Base-by-base conservation (phyloP, 2,329 filamentous ascomycete genomes). In the Kalmusia sp. region DNA sequence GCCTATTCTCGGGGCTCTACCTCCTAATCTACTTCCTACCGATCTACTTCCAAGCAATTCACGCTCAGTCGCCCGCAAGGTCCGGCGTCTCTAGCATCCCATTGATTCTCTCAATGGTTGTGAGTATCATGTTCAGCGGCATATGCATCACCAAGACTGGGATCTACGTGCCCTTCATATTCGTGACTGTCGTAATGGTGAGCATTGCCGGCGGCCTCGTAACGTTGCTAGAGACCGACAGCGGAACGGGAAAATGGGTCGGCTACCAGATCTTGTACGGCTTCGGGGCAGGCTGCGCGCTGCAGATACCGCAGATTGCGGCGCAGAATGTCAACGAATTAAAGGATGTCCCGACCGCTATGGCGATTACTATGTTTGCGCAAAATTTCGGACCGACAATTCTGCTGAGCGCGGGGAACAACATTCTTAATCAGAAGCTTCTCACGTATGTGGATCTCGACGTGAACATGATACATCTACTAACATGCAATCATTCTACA, bases 251-350 rank as follows among this genome's bases (percentile, higher is more conserved):
- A 1, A 60, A 72, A 31, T 80, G 77, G 78, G 76, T 80, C 21
- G 80, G 79, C 9, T 82, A 77, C 58, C 78, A 81, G 50, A 69
- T 76, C 14, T 43, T 82, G 0, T 43, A 68, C 7, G 80, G 80
- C 4, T 59, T 75, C 24, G 79, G 79, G 4, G 45, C 70, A 3
- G 62, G 58, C 37, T 59, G 73, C 27, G 50, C 50, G 15, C 33
- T 57, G 17, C 49, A 55, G 21, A 34, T 41, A 15, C 21, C 31
- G 3, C 49, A 41, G 6, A 25, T 59, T 5, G 56, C 54, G 1
- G 43, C 43, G 6, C 56, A 59, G 45, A 56, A 55, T 7, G 48
- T 49, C 21, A 53, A 49, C 11, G 37, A 50, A 1, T 56, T 52
- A 8, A 46, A 51, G 8, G 75, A 78, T 55, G 61, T 76, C 14